phyloP scores from a whole-genome alignment of 371 early-diverging fungal species.

The Syncephalastrum sp. region DNA sequence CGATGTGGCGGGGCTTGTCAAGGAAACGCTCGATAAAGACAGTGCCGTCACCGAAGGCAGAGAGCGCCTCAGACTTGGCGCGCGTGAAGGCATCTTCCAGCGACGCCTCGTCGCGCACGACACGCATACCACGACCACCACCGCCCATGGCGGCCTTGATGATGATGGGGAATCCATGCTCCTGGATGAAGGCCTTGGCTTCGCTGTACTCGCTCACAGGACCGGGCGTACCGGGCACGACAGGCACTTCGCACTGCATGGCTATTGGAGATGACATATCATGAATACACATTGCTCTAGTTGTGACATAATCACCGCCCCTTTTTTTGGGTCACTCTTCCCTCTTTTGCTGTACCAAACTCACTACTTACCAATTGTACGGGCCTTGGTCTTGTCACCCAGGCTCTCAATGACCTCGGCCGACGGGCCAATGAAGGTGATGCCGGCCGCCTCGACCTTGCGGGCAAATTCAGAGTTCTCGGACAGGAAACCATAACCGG shows the following conservation, averaged over 20 bases:
- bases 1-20: conserved; percentile 93
- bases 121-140: conserved; percentile 98
- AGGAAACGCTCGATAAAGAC: conserved; percentile 94
- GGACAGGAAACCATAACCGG: conserved; percentile 90
- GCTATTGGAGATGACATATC: conserved; percentile 42
- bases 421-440: conserved; percentile 89
- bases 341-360: conserved; percentile 6
- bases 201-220: conserved; percentile 70
- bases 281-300: conserved; percentile 11
- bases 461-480: conserved; percentile 91
- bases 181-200: conserved; percentile 71
- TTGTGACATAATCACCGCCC: conserved; percentile 17
- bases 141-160: conserved; percentile 98
- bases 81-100: conserved; percentile 76
- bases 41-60: conserved; percentile 94
- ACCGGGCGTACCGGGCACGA: conserved; percentile 88
- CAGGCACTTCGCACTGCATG: conserved; percentile 76
- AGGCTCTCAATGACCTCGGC: conserved; percentile 84
- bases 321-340: conserved; percentile 4
- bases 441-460: conserved; percentile 86
- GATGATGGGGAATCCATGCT: conserved; percentile 92
- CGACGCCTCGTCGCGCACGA: conserved; percentile 69
- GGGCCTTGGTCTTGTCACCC: conserved; percentile 96
- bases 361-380: conserved; percentile 62
- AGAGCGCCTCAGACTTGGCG: conserved; percentile 85